Evolutionary conservation across 257 asterid species (phyloP), one percentile per base, ranked within the genome.

Genomic region (Solanum boliviense): DNA sequence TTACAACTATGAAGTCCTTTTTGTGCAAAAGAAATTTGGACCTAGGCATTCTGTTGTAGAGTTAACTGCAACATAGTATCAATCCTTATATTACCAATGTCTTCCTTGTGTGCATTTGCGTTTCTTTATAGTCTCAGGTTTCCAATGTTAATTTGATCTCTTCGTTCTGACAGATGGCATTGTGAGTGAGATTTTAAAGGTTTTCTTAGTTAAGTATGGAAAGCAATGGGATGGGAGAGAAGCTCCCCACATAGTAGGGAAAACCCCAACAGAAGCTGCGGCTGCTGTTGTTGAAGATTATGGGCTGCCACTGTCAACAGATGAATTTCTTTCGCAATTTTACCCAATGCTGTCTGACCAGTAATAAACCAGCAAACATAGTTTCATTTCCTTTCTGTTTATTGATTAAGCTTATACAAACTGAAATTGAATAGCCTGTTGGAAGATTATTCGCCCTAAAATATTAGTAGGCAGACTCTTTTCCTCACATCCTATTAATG

Each of bases 241-340:
- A 89, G 90, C 93, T 87, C 90, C 92, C 38, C 92, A 87, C 87
- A 89, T 92, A 78, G 93, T 90, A 20, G 98, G 98, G 85, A 94
- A 92, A 93, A 91, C 98, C 76, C 98, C 98, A 56, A 84, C 88
- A 90, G 98, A 96, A 88, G 97, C 96, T 88, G 98, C 98, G 21
- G 91, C 93, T 68, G 94, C 92, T 46, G 90, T 95, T 86, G 93
- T 94, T 56, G 94, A 95, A 91, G 98, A 91, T 89, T 95, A 93
- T 87, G 92, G 87, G 60, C 98, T 96, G 84, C 92, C 99, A 38
- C 36, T 95, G 81, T 90, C 95, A 20, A 65, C 93, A 60, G 93
- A 94, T 86, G 94, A 91, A 87, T 93, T 95, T 89, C 90, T 96
- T 38, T 89, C 94, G 21, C 96, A 96, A 87, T 86, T 93, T 91